These are phyloP conservation scores for Sclerotinia nivalis DNA, from an alignment of 2,329 filamentous ascomycete genomes.

Conservation along the genomic window DNA sequence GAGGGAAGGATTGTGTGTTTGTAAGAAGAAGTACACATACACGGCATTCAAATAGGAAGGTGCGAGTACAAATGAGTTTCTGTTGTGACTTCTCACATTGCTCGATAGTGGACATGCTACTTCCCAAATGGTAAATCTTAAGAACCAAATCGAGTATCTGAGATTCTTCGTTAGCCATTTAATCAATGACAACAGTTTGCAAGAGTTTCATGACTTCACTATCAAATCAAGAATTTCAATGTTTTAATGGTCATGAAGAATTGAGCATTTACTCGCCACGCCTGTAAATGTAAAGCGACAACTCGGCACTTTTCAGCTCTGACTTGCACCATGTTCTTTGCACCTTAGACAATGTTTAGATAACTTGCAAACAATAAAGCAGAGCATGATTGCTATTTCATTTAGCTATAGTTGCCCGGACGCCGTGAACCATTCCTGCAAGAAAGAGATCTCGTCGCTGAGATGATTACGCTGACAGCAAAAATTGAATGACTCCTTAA, in stretches of 20 bases:
- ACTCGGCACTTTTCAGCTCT: too few species aligned
- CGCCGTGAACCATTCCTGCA: not conserved
- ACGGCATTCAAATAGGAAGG: not conserved
- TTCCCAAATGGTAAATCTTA: not conserved
- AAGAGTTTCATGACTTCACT: not conserved
- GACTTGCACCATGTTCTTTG: too few species aligned
- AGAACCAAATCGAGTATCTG: too few species aligned
- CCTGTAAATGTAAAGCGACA: not conserved
- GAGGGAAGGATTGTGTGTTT: not conserved
- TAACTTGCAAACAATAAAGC: not conserved
- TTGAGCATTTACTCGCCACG: not conserved
- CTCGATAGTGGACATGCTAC: not conserved
- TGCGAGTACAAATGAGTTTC: not conserved
- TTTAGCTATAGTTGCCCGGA: not conserved
- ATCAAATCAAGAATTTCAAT: not conserved
- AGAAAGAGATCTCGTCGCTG: not conserved
- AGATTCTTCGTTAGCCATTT: not conserved
- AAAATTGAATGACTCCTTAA: not conserved
- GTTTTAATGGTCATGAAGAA: too few species aligned
- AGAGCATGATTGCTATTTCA: not conserved
- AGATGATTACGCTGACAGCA: not conserved
- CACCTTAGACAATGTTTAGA: not conserved
- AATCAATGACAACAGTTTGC: not conserved
- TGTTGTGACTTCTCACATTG: not conserved
- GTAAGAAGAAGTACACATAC: not conserved